Evolutionary conservation across 805 yeast species (phyloP).

Genomic region (Yamadazyma paraphyllophila): DNA sequence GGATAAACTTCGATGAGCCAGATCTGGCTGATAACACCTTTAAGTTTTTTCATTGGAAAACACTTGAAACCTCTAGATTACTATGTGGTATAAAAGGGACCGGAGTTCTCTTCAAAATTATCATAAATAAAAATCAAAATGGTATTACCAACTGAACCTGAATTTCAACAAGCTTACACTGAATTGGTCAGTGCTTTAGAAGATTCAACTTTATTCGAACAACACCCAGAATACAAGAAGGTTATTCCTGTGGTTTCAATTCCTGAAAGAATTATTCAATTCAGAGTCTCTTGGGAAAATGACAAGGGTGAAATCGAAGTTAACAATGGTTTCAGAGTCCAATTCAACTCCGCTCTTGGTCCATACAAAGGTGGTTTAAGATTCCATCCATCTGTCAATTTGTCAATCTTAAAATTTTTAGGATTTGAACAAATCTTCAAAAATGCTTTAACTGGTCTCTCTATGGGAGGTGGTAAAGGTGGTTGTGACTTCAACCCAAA

Average conservation of each 20-base stretch:
- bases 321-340: slow-evolving; percentile 97
- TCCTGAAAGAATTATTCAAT: slow-evolving; percentile 95
- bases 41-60: slow-evolving; percentile 4
- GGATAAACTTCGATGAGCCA: slow-evolving; percentile 1
- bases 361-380: slow-evolving; percentile 99
- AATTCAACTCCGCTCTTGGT: slow-evolving; percentile 96
- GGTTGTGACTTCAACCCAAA: slow-evolving; percentile 98
- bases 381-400: slow-evolving; percentile 95
- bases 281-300: slow-evolving; percentile 98
- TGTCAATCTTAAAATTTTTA: slow-evolving; percentile 90
- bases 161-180: slow-evolving; percentile 97
- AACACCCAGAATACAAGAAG: slow-evolving; percentile 86
- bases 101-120: background rate
- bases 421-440: slow-evolving; percentile 99
- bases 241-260: slow-evolving; percentile 87
- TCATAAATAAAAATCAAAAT: slow-evolving; percentile 30
- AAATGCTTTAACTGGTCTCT: slow-evolving; percentile 94
- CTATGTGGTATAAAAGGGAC: slow-evolving; percentile 1
- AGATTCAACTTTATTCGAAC: slow-evolving; percentile 85
- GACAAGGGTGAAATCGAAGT: slow-evolving; percentile 90
- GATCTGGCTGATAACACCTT: slow-evolving; percentile 4
- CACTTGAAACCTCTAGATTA: too few relatives aligned
- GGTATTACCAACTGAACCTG: slow-evolving; percentile 93
- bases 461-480: slow-evolving; percentile 99
- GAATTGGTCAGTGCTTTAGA: slow-evolving; percentile 86